Conservation (phyloP, 345 rosid species). For the Populus nigra region DNA sequence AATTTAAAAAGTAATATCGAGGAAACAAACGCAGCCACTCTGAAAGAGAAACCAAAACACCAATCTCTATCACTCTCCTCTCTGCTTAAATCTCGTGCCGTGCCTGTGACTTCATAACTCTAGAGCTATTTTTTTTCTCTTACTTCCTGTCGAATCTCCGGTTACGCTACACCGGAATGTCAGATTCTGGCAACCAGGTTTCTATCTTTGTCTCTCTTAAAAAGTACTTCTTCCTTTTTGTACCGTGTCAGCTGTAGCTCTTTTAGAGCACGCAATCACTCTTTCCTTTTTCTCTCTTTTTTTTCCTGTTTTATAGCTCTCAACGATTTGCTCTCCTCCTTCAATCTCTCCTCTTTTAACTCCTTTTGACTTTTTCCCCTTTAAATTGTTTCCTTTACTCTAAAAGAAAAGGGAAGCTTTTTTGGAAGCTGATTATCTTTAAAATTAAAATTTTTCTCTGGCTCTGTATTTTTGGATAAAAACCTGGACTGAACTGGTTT, state of each 20-base stretch:
- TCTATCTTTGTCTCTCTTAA: neutral
- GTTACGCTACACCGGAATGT: conserved; percentile 26
- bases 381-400: neutral
- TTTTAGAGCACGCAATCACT: neutral
- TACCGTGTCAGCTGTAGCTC: neutral
- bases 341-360: neutral
- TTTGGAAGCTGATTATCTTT: conserved; percentile 4
- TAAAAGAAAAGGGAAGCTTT: conserved; percentile 4
- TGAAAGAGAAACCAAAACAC: neutral
- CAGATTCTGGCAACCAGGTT: conserved; percentile 22
- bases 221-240: neutral
- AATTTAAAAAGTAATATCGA: too few relatives aligned
- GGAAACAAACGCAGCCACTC: too few relatives aligned
- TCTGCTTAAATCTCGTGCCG: neutral
- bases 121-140: neutral
- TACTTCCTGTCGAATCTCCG: conserved; percentile 11
- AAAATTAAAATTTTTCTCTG: too few relatives aligned
- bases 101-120: neutral
- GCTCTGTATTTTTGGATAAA: neutral
- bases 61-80: conserved; percentile 9
- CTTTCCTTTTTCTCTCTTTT: neutral
- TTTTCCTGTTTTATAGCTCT: neutral
- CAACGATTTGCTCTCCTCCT: neutral
- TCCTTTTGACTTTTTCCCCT: neutral
- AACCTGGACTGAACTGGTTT: neutral